Evolutionary conservation across 352 stramenopile species (phyloP).

Genomic region (Phytophthora hibernalis): DNA sequence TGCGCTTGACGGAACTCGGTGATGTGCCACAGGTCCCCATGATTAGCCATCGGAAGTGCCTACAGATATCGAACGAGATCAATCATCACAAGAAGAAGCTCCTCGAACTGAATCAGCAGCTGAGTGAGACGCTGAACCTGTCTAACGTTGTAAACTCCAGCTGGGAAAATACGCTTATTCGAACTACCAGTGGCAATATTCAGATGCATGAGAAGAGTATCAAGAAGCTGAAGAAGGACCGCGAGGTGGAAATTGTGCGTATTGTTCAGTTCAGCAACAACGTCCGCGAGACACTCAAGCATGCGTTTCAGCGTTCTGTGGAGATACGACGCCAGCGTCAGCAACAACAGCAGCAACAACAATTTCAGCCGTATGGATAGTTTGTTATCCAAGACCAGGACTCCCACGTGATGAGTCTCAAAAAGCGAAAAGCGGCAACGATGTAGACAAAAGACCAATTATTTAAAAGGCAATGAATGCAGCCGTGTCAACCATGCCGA

Average conservation of each 20-base stretch:
- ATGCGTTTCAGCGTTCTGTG: constrained; percentile 37
- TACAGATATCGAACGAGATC: constrained; percentile 62
- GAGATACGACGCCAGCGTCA: constrained; percentile 41
- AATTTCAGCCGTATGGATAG: constrained; percentile 30
- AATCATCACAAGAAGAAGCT: constrained; percentile 45
- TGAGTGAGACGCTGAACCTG: constrained; percentile 49
- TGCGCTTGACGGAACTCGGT: constrained; percentile 58
- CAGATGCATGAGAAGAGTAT: constrained; percentile 52
- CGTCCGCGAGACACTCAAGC: constrained; percentile 65
- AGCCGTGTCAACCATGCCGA: constrained; percentile 56
- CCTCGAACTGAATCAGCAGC: constrained; percentile 45
- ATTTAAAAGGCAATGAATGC: constrained; percentile 41
- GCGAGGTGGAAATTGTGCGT: constrained; percentile 71
- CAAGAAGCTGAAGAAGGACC: constrained; percentile 49
- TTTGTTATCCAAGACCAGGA: constrained; percentile 3
- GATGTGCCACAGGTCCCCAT: constrained; percentile 69
- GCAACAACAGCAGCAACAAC: constrained; percentile 31
- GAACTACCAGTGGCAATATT: constrained; percentile 52
- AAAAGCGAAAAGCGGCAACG: constrained; percentile 1
- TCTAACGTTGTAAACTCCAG: constrained; percentile 34
- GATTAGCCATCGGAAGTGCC: constrained; percentile 63
- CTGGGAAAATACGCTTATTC: constrained; percentile 55
- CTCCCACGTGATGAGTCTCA: not conserved
- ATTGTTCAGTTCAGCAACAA: constrained; percentile 72
- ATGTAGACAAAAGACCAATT: constrained; percentile 37